These are phyloP conservation scores for Allium fistulosum DNA, from an alignment of 106 monocot genomes.

Conservation along the genomic window DNA sequence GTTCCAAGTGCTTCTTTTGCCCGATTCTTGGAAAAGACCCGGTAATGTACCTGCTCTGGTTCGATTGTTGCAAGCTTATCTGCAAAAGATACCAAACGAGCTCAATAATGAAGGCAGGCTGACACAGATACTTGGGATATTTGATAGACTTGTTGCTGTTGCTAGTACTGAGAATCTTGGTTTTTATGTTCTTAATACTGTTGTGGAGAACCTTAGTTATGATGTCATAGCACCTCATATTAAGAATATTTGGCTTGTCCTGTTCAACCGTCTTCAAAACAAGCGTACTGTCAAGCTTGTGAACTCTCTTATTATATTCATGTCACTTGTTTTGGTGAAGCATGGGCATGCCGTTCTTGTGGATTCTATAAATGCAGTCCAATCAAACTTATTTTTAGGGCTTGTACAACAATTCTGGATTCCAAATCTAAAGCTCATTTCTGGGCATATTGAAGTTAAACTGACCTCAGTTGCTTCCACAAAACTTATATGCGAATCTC, in stretches of 20 bases:
- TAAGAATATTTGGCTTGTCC: conserved; percentile 47
- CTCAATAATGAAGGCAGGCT: conserved; percentile 64
- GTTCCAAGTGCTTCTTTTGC: conserved; percentile 63
- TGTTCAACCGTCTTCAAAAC: conserved; percentile 65
- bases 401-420: conserved; percentile 86
- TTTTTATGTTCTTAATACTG: conserved; percentile 89
- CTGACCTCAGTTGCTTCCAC: conserved; percentile 82
- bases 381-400: conserved; percentile 49
- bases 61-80: conserved; percentile 64
- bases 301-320: conserved; percentile 75
- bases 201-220: conserved; percentile 75
- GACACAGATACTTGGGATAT: conserved; percentile 70
- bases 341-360: conserved; percentile 64
- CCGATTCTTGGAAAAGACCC: conserved; percentile 68
- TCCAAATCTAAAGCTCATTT: conserved; percentile 65
- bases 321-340: conserved; percentile 89
- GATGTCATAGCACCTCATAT: conserved; percentile 62
- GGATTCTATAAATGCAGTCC: conserved; percentile 72
- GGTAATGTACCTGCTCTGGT: conserved; percentile 81
- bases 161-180: conserved; percentile 62
- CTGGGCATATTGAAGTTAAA: conserved; percentile 71
- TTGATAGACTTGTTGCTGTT: conserved; percentile 34
- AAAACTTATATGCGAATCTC: conserved; percentile 74
- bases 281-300: conserved; percentile 57
- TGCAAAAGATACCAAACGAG: conserved; percentile 84